Evolutionary conservation across 495 filamentous ascomycete species (phyloP), one percentile per base, ranked within the genome.

Genomic region (Aspergillus heteromorphus): DNA sequence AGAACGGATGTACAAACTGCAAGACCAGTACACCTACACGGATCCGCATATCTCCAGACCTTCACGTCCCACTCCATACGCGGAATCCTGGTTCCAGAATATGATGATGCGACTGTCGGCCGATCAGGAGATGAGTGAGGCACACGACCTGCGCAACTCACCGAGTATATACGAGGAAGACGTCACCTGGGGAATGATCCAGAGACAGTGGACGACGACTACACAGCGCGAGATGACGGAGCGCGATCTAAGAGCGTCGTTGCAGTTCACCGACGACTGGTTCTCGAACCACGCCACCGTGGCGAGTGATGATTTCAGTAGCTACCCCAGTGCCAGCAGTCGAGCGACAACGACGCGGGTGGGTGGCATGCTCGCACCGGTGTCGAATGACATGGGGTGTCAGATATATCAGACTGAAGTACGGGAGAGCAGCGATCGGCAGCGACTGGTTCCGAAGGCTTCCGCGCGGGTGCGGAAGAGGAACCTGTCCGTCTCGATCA

Each of bases 1-100:
- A 4, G 65, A 68, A 55, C 56, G 60, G 17, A 34, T 62, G n/a
- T 36, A 20, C 8, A 53, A 57, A 23, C 3, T 27, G 23, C 3
- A 27, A 7, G 19, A 62, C 17, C 48, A 53, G 17, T 36, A 14
- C 40, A 40, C 54, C n/a, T 36, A 14, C 40, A 40, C 54, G 40
- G 45, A 25, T 6, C 43, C 14, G 40, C 40, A 55, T 16, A 38
- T n/a, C 30, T 2, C n/a, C 48, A 29, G 40, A 16, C 49, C 30
- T 13, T 25, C 8, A 7, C 23, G 7, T 36, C 23, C 43, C 50
- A 40, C 19, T 9, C 6, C n/a, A 3, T 49, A 54, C 16, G 40
- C 59, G 1, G 55, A 55, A 20, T 51, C 41, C 13, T 62, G 59
- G 59, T 53, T 49, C 48, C 40, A 50, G 36, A 56, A 56, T 45